Conservation (phyloP, 176 grass and related monocot species). For the Aegilops longissima region DNA sequence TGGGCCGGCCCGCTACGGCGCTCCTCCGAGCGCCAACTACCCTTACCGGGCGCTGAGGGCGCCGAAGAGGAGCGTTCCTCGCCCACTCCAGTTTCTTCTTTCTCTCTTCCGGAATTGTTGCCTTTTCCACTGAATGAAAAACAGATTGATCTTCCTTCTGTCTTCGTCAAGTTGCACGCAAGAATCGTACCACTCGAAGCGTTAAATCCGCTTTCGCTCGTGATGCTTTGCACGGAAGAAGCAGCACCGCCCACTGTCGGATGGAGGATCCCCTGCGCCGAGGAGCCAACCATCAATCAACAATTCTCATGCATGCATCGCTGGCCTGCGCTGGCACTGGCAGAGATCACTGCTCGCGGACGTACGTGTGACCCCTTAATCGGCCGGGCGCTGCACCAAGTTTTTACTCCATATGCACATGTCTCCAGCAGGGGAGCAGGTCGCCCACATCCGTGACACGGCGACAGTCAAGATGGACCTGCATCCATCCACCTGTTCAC, state of each 20-base stretch:
- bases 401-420: background rate
- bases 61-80: too few relatives aligned
- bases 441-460: background rate
- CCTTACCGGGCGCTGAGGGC: too few relatives aligned
- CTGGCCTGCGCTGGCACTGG: background rate
- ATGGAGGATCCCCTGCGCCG: background rate
- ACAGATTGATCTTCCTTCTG: background rate
- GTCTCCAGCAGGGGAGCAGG: slow-evolving; percentile 12
- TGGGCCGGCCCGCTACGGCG: too few relatives aligned
- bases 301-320: background rate
- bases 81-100: background rate
- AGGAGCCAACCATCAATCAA: background rate
- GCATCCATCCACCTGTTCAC: background rate
- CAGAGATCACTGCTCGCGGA: background rate
- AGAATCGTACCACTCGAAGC: background rate
- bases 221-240: background rate
- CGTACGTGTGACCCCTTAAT: background rate
- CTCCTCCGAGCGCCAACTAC: too few relatives aligned
- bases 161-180: background rate
- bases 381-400: background rate
- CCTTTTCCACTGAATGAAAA: background rate
- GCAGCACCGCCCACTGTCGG: background rate
- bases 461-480: background rate
- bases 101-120: too few relatives aligned
- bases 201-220: background rate